Conservation (phyloP, 164 flowering plant species). For the Macadamia tetraphylla region DNA sequence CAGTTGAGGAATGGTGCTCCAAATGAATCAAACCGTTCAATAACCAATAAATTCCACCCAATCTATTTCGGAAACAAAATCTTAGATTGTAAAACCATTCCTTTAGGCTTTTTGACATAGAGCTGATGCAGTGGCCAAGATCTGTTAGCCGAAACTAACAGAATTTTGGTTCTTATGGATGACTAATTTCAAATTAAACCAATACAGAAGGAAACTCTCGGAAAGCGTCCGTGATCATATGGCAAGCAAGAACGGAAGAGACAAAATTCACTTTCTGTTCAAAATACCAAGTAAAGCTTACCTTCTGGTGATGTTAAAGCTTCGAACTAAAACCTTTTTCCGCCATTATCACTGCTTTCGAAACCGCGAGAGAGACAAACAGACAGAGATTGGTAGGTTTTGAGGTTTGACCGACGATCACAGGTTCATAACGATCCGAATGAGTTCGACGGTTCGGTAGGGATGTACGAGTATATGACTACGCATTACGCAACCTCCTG, state of each 20-base stretch:
- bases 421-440: too few relatives aligned
- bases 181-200: neutral
- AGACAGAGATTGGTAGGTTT: neutral
- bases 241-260: too few relatives aligned
- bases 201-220: neutral
- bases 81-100: neutral
- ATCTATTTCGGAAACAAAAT: too few relatives aligned
- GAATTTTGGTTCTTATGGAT: too few relatives aligned
- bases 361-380: neutral
- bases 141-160: too few relatives aligned
- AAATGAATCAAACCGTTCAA: neutral
- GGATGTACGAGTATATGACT: too few relatives aligned
- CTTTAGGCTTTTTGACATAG: too few relatives aligned
- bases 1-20: neutral
- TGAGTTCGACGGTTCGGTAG: too few relatives aligned
- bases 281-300: neutral
- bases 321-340: conserved; percentile 1
- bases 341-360: neutral
- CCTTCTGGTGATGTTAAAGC: neutral
- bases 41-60: neutral
- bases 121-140: too few relatives aligned
- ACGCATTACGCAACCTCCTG: too few relatives aligned
- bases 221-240: neutral
- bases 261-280: too few relatives aligned
- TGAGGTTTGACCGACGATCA: neutral